Base-by-base conservation (phyloP, 164 flowering plant species). In the Piper betle region DNA sequence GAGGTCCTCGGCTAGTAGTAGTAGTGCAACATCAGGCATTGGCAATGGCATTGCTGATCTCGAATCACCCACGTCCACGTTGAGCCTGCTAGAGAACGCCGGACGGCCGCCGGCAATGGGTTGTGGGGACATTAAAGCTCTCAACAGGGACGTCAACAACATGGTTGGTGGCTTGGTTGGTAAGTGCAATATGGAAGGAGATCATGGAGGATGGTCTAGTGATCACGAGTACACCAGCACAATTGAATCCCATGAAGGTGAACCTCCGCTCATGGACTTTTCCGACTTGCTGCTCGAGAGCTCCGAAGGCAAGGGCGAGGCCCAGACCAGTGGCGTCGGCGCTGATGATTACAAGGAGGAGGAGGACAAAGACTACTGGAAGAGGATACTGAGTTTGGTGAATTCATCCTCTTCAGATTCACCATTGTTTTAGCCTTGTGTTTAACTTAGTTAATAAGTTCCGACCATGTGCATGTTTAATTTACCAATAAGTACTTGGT, bases 361-460 rank as follows among this genome's bases (percentile, higher is more conserved):
- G 46, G 89, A 81, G 66, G 77, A 77, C 74, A 88, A 88, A 73
- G 82, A 76, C 62, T 88, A 91, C 64, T 91, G 97, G 97, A 85
- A 80, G 64, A 84, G 72, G 52, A 85, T 91, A 69, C 92, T 91
- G 37, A 77, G 84, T 68, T 69, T 88, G 78, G 94, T 84, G 62
- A 81, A 91, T 67, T 82, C 85, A 18, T 64, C 67, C 2, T 80
- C 94, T 61, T 58, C 67, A 2, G 4, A 50, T 48, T 62, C 64
- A 8, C 55, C 66, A 15, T 41, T 63, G 60, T 63, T 63, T 46
- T 63, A 63, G 50, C 50, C 33, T 46, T 12, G 50, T 12, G 50
- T 46, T 10, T 10, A 25, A 25, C 33, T 25, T 25, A 25, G 33
- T 25, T 25, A 25, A 25, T 25, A 25, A 25, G 33, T 25, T 25